Evolutionary conservation across 495 filamentous ascomycete species (phyloP).

Genomic region (Annulohypoxylon moriforme): DNA sequence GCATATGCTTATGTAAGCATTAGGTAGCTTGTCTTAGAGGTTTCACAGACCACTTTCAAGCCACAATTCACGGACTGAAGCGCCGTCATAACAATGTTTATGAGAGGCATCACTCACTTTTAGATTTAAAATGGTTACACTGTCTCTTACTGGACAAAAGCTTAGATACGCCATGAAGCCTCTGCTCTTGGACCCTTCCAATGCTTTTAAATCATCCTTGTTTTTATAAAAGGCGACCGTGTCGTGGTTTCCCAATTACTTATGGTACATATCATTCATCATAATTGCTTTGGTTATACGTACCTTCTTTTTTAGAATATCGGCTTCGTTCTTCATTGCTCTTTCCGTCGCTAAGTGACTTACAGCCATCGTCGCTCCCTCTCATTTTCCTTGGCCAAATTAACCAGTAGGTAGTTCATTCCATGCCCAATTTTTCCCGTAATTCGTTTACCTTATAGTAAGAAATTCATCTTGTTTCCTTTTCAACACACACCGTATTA

Average conservation of each 20-base stretch:
- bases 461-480: not conserved
- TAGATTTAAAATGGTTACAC: conserved; percentile 10
- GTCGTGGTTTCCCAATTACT: conserved; percentile 4
- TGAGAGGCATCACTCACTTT: conserved; percentile 7
- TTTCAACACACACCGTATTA: not conserved
- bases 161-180: conserved; percentile 20
- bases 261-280: not conserved
- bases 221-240: conserved; percentile 16
- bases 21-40: not conserved
- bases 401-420: conserved; percentile 18
- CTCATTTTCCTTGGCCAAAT: not conserved
- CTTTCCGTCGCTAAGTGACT: not conserved
- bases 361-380: not conserved
- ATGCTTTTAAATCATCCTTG: conserved; percentile 5
- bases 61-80: conserved; percentile 2
- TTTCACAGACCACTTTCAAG: not conserved
- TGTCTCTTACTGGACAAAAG: not conserved
- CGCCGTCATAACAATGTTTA: not conserved
- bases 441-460: not conserved
- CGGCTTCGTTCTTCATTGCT: not conserved
- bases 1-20: not conserved
- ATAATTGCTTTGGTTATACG: not conserved
- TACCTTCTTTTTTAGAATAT: conserved; percentile 6
- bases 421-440: not conserved
- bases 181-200: not conserved